Evolutionary conservation across 371 early-diverging fungal species (phyloP), one percentile per base, ranked within the genome.

Genomic region (Mucor lusitanicus): DNA sequence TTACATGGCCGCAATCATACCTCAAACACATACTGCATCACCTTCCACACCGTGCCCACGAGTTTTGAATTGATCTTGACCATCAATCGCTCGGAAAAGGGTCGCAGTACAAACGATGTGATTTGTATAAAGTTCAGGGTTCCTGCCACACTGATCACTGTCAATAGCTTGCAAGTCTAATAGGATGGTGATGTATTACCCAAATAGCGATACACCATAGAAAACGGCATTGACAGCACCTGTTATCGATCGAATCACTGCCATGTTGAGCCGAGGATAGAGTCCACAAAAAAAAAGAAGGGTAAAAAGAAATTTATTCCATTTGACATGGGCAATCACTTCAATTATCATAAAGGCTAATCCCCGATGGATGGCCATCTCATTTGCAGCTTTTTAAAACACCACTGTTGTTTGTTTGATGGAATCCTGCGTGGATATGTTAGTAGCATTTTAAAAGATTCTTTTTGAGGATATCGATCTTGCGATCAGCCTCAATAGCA

Each of bases 21-120:
- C 73, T 86, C 83, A 74, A 83, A 80, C 23, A 83, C 72, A 65
- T 72, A 76, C 80, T 90, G 90, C 90, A 91, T 90, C 28, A 83
- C 79, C 37, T 74, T 79, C 91, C 91, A 91, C 62, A 89, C 80
- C 25, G 74, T 74, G 2, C 86, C 87, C 17, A 85, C 84, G 0
- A 90, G 69, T 19, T 72, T 68, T 1, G 90, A 85, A 69, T 91
- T 91, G 60, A 89, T 83, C 30, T 75, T 75, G 55, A 83, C 82
- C 55, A 89, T 76, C 50, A 85, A 69, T 35, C 79, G 71, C 57
- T 79, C 77, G 35, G 88, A 86, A 62, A 87, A 84, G 2, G 88
- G 88, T 30, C 73, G 68, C 44, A 88, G 48, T 28, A 86, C 64
- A 44, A 90, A 69, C 2, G 88, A 87, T 40, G 78, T 74, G 50